A percentile compares a stretch with the other conserved stretches of the same genome.
phyloP scores from a whole-genome alignment of 2,329 filamentous ascomycete genomes.

The Aspergillus sp. region DNA sequence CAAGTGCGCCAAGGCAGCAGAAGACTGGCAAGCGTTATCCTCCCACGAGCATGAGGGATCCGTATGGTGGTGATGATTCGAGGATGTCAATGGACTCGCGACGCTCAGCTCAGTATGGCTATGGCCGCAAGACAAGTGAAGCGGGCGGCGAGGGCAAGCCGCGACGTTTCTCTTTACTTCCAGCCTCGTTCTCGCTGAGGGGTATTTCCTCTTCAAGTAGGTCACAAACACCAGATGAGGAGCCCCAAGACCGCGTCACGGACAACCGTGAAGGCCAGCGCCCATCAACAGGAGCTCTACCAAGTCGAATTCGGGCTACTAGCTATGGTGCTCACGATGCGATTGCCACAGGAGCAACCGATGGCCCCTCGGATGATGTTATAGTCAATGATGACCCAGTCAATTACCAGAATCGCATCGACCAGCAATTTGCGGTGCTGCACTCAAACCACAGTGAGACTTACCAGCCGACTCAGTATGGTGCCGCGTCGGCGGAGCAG shows the following conservation, averaged over 20 bases:
- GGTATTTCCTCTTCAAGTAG: slow-evolving; percentile 61
- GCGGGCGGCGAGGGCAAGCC: slow-evolving; percentile 62
- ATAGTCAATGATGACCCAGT: slow-evolving; percentile 28
- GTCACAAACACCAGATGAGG: slow-evolving; percentile 48
- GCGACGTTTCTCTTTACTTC: slow-evolving; percentile 70
- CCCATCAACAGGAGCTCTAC: slow-evolving; percentile 37
- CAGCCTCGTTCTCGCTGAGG: slow-evolving; percentile 63
- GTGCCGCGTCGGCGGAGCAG: slow-evolving; percentile 30
- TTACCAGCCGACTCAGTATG: slow-evolving; percentile 29
- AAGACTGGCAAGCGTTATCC: slow-evolving; percentile 71
- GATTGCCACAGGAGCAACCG: slow-evolving; percentile 26
- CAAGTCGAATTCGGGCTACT: slow-evolving; percentile 28
- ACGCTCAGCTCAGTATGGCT: slow-evolving; percentile 68
- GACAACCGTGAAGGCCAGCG: slow-evolving; percentile 30
- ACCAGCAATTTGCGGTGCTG: slow-evolving; percentile 42
- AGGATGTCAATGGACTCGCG: slow-evolving; percentile 72
- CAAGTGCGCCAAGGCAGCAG: slow-evolving; percentile 39
- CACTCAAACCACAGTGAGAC: slow-evolving; percentile 35
- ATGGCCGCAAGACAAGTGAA: slow-evolving; percentile 70
- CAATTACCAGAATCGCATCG: slow-evolving; percentile 43
- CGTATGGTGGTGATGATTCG: slow-evolving; percentile 60
- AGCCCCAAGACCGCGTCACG: slow-evolving; percentile 37
- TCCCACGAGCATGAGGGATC: slow-evolving; percentile 84
- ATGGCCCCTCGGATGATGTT: slow-evolving; percentile 29
- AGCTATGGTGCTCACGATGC: slow-evolving; percentile 35